Base-by-base conservation (phyloP, 768 basidiomycete species). In the Botryobasidium botryosum region DNA sequence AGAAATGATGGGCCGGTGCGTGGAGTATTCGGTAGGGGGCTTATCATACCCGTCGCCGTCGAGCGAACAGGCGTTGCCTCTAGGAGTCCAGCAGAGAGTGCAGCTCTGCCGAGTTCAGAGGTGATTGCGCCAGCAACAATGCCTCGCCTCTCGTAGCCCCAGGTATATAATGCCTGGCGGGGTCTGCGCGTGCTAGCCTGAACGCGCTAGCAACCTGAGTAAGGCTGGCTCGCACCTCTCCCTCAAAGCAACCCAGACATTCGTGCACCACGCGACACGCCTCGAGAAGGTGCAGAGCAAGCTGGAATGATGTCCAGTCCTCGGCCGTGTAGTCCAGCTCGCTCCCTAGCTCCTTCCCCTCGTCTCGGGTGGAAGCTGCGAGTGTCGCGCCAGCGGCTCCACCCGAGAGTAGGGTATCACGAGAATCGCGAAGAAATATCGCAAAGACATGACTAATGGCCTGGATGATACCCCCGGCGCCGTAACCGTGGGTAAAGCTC, bases 401-500 rank as follows among this genome's bases (percentile, higher is more conserved):
- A 39, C 37, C 37, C 37, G 37, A 8, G 23, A 10, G 12, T 12
- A 21, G 23, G 12, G 12, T 13, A 8, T 8, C 8, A n/a, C n/a
- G n/a, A n/a, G n/a, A n/a, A 28, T 26, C 40, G 45, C 50, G 37
- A 21, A 91, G 66, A 54, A 94, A 91, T 1, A 69, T 64, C 25
- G 71, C 64, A 49, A 94, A 67, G 46, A 79, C 72, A 6, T 67
- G 63, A 56, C 92, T 85, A 26, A 92, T 56, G 0, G 85, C 73
- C 28, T 72, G 67, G 18, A 96, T 66, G 15, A 92, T 69, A 5
- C 78, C 81, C 2, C 69, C 63, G 1, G 75, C 68, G 4, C 79
- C 92, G 57, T 86, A 96, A 0, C 92, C 92, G 55, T 92, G 78
- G 2, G 92, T 96, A 57, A 99, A 82, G 1, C 67, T 64, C 32